Base-by-base conservation (phyloP, 2,329 filamentous ascomycete genomes). In the Blumeriella jaapii region DNA sequence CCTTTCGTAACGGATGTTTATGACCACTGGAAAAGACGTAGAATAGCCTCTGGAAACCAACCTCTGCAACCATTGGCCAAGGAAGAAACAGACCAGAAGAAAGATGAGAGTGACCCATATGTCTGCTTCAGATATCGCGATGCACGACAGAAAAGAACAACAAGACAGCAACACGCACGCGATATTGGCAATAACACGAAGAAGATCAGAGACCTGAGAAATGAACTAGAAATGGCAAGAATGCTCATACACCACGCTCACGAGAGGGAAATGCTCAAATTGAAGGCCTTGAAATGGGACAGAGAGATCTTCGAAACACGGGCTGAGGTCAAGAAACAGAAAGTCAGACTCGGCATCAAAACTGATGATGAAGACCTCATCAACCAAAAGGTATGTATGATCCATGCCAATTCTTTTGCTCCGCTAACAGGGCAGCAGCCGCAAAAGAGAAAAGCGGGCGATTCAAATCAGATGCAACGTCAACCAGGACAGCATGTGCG, bases 41-140 rank as follows among this genome's bases (percentile, higher is more conserved):
- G 84, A 34, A 64, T 76, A 50, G 66, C 65, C 18, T 69, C 68
- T 39, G 74, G 72, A 46, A 91, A 89, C 56, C 77, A 71, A 49
- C 64, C 78, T 5, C 64, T 96, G 42, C 80, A 87, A 54, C 75
- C 85, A 6, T 69, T 66, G 14, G 74, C 96, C 56, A 95, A 95
- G 64, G 91, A 94, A 47, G 91, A 98, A 63, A 93, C 79, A 29
- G 85, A 91, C 45, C 82, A 85, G 55, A 89, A 96, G 47, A 93
- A 80, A 42, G 91, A 98, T 59, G 91, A 98, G 56, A 76, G 83
- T 51, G 91, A 98, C 61, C 91, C 91, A 31, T 98, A 94, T 62
- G 87, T 98, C 53, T 98, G 91, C 62, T 98, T 98, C 72, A 77
- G 91, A 56, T 78, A 91, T 50, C 82, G 91, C 45, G 91, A 98